These are phyloP conservation scores for Ambrosia artemisiifolia DNA, from an alignment of 129 eudicot genomes.

Conservation along the genomic window DNA sequence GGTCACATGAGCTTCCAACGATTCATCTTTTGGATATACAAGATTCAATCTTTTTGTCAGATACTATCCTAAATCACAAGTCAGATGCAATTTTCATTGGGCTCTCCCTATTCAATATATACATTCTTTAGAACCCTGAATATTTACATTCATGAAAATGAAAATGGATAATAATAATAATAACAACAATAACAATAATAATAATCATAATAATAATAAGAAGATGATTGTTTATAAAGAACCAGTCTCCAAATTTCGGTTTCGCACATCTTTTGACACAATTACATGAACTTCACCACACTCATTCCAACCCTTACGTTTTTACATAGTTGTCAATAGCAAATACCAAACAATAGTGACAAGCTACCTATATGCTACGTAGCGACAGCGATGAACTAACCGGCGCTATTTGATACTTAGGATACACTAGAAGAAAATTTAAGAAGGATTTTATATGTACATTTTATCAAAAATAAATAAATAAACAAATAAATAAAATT, in stretches of 20 bases:
- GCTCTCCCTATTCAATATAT: not conserved
- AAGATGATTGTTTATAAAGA: constrained; percentile 5
- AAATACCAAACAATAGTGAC: too few relatives aligned
- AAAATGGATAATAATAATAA: not conserved
- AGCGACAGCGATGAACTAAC: too few relatives aligned
- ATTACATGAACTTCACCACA: constrained; percentile 1
- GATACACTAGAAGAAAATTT: too few relatives aligned
- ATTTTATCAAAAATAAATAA: too few relatives aligned
- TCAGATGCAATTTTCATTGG: not conserved
- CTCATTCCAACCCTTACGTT: not conserved
- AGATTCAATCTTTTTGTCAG: not conserved
- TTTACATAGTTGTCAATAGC: too few relatives aligned
- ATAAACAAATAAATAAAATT: too few relatives aligned
- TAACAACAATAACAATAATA: not conserved
- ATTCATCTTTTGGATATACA: not conserved
- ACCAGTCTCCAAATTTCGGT: not conserved
- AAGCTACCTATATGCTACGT: too few relatives aligned
- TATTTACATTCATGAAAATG: constrained; percentile 1
- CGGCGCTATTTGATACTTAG: too few relatives aligned
- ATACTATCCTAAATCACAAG: not conserved
- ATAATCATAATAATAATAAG: not conserved
- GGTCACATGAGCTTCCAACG: not conserved
- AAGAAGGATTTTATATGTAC: too few relatives aligned
- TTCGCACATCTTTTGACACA: not conserved
- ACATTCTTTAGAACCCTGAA: not conserved